Evolutionary conservation across 345 rosid species (phyloP), one percentile per base, ranked within the genome.

Genomic region (Linum trigynum): DNA sequence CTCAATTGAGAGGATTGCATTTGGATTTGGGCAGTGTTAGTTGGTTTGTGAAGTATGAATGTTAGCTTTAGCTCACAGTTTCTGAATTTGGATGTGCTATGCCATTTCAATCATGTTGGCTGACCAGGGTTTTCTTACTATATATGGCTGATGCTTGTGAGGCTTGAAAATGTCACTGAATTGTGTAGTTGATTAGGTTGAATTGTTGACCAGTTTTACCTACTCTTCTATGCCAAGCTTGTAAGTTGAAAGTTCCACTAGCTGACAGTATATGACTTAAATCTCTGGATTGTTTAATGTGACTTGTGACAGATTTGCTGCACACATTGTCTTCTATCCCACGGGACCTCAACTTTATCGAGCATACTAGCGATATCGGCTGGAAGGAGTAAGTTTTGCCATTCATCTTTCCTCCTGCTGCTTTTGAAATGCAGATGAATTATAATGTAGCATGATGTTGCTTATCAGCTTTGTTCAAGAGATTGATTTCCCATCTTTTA

Each of bases 331-430:
- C 91, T 35, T 66, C 72, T 61, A 69, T 85, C 72, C 90, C 94
- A 57, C 73, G 95, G 69, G 61, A 72, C 65, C 71, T 85, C 57
- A 89, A 89, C 71, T 89, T 89, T 72, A 83, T 91, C 10, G 98
- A 89, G 78, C 92, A 91, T 73, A 87, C 92, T 66, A 89, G 89
- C 69, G 84, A 88, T 43, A 84, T 90, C 2, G 95, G 96, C 38
- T 91, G 98, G 98, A 91, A 91, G 75, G 86, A 85, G 98, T 91
- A 76, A 48, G 53, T 48, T 14, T 48, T 32, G 90, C 74, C 58
- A 12, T 39, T 69, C 55, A 14, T 61, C 39, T 67, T 69, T 16
- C 16, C 6, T 2, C 7, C 45, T 2, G 3, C 36, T 5, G 5
- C 51, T 51, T 3, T 48, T 48, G 11, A 48, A 4, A 41, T 41